Percentiles rank a stretch among this genome's conserved stretches.
These are phyloP conservation scores for Dothistroma septosporum DNA, from an alignment of 2,329 filamentous ascomycete genomes.

Conservation along the genomic window DNA sequence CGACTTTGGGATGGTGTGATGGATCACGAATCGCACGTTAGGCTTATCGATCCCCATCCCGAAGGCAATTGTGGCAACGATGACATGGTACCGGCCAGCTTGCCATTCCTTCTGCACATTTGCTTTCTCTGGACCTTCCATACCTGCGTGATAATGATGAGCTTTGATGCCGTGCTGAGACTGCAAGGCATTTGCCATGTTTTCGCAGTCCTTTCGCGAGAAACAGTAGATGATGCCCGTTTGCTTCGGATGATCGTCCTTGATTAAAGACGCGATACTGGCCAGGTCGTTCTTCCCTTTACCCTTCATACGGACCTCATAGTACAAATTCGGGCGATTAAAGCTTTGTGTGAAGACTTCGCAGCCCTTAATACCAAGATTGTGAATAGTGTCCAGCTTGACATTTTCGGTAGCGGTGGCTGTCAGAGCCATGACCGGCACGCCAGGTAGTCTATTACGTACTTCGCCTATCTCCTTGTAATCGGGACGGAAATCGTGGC, in stretches of 20 bases:
- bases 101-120: conserved; percentile 80
- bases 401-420: conserved; percentile 94
- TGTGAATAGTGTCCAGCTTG: conserved; percentile 84
- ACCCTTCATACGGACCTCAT: conserved; percentile 69
- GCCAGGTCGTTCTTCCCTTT: conserved; percentile 54
- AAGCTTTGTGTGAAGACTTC: conserved; percentile 87
- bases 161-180: conserved; percentile 64
- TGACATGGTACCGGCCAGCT: conserved; percentile 70
- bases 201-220: conserved; percentile 77
- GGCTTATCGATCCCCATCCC: conserved; percentile 99
- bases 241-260: conserved; percentile 62
- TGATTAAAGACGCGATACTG: conserved; percentile 63
- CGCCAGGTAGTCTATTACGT: conserved; percentile 65
- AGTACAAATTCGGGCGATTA: conserved; percentile 90
- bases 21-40: conserved; percentile 93
- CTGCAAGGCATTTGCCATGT: conserved; percentile 65
- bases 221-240: conserved; percentile 93
- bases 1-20: conserved; percentile 88
- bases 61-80: conserved; percentile 97
- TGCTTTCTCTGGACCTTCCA: conserved; percentile 64
- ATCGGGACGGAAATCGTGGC: conserved; percentile 93
- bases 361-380: conserved; percentile 76
- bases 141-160: conserved; percentile 78
- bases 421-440: conserved; percentile 91
- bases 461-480: conserved; percentile 83